These are phyloP conservation scores for Mariannaea sp. DNA, from an alignment of 2,329 filamentous ascomycete genomes.

Conservation along the genomic window DNA sequence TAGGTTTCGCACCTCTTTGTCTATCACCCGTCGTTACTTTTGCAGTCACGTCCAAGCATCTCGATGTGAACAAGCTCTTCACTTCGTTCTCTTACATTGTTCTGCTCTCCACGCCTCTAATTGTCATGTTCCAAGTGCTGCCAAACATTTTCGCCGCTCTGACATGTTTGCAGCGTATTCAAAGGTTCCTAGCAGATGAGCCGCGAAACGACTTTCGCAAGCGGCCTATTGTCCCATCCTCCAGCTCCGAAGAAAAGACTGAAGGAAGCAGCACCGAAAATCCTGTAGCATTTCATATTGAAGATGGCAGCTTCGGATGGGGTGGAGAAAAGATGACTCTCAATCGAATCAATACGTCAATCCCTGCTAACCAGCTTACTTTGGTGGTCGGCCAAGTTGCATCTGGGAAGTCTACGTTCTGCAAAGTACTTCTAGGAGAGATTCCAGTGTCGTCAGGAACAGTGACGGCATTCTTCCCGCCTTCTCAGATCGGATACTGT, in stretches of 20 bases:
- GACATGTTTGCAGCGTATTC: constrained; percentile 43
- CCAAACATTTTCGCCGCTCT: constrained; percentile 41
- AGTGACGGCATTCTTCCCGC: constrained; percentile 17
- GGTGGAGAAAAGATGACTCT: constrained; percentile 32
- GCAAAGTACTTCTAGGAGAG: constrained; percentile 44
- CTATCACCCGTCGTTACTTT: constrained; percentile 44
- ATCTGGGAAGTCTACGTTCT: constrained; percentile 45
- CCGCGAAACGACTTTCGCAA: constrained; percentile 32
- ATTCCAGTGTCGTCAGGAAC: constrained; percentile 30
- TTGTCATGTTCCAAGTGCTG: constrained; percentile 40
- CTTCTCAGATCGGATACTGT: constrained; percentile 39
- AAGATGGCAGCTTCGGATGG: constrained; percentile 35
- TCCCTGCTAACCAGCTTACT: constrained; percentile 35
- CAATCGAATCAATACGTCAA: constrained; percentile 22
- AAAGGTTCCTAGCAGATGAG: constrained; percentile 43
- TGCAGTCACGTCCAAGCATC: constrained; percentile 32
- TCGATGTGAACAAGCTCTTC: constrained; percentile 40
- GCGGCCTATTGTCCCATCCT: neutral
- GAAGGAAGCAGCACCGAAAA: accelerated
- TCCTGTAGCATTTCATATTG: constrained; percentile 22
- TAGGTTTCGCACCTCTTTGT: constrained; percentile 43
- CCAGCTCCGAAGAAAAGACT: constrained; percentile 14
- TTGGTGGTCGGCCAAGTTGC: constrained; percentile 46
- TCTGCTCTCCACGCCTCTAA: constrained; percentile 42
- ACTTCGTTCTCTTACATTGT: constrained; percentile 43